Evolutionary conservation across 139 green algal species (phyloP), one percentile per base, ranked within the genome.

Genomic region (Chlorella sorokiniana): DNA sequence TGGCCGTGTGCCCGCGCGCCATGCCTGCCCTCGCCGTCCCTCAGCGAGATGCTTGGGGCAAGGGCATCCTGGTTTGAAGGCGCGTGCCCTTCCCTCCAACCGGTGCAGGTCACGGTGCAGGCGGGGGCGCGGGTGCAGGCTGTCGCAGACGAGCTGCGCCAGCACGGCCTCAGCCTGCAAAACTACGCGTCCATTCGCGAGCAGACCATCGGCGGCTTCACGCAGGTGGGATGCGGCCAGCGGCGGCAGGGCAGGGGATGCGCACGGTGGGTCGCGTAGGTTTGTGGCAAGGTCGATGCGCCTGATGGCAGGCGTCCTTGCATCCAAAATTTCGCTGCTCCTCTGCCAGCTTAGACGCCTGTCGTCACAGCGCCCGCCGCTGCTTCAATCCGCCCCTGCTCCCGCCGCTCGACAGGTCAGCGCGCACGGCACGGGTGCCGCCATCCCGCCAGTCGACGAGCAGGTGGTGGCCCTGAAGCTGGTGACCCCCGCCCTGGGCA

Each of bases 141-240:
- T n/a, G 79, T 89, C 16, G 92, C 93, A 11, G 94, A 98, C 14
- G 85, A 88, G 44, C 83, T 99, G 37, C 86, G 91, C 76, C 82
- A 83, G 20, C 83, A 98, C 81, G 95, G 93, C 11, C 91, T 99
- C 14, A 97, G 92, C 16, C 92, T 99, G 65, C 90, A 97, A 84
- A 99, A 99, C 89, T 98, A 95, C 81, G 96, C 96, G 1, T 96
- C 88, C 71, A 98, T 99, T 37, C 85, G 92, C 27, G 96, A 99
- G 89, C 96, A 99, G 91, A 94, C 98, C 70, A 91, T 98, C 1
- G 95, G 94, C 7, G 95, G 95, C 31, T 97, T 97, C 87, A 96
- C 88, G 0, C 94, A 98, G 88, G 93, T 94, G 31, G n/a, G 64
- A 31, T 54, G 38, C 27, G 7, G 16, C 27, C 29, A 25, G 56